phyloP scores from a whole-genome alignment of 2,329 filamentous ascomycete genomes.

The Huntiella omanensis region DNA sequence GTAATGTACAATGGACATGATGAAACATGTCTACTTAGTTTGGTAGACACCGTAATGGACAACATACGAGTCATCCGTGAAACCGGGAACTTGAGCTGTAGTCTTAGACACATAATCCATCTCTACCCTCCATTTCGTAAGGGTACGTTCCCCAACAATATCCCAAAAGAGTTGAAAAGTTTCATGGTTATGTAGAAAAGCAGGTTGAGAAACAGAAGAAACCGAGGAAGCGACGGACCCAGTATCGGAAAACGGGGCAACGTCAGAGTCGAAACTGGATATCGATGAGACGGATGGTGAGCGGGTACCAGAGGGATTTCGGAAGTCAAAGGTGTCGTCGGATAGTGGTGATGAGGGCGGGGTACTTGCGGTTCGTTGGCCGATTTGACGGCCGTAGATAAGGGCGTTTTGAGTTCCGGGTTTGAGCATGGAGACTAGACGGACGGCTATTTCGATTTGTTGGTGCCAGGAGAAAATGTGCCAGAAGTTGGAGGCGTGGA shows the following conservation, averaged over 20 bases:
- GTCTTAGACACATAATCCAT: constrained; percentile 18
- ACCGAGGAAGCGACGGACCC: constrained; percentile 8
- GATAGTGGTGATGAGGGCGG: neutral
- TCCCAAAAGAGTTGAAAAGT: constrained; percentile 36
- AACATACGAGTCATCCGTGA: constrained; percentile 11
- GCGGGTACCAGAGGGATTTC: neutral
- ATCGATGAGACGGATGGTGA: constrained; percentile 4
- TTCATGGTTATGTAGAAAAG: constrained; percentile 27
- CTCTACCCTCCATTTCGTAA: constrained; percentile 29
- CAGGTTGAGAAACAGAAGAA: constrained; percentile 4
- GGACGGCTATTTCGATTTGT: constrained; percentile 26
- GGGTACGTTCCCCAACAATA: constrained; percentile 29
- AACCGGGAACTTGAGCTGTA: constrained; percentile 11
- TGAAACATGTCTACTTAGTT: neutral
- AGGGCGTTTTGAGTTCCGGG: constrained; percentile 25
- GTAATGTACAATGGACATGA: too few relatives aligned
- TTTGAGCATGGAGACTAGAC: constrained; percentile 27
- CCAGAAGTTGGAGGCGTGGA: constrained; percentile 32
- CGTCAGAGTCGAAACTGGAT: constrained; percentile 6
- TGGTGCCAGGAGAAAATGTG: constrained; percentile 30
- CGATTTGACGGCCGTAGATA: constrained; percentile 34
- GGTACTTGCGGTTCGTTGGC: constrained; percentile 15
- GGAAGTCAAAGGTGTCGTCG: neutral
- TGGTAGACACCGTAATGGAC: constrained; percentile 13
- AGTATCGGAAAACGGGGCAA: constrained; percentile 9